phyloP scores from a whole-genome alignment of 192 early-diverging fungal species.

The Linnemannia zychae region DNA sequence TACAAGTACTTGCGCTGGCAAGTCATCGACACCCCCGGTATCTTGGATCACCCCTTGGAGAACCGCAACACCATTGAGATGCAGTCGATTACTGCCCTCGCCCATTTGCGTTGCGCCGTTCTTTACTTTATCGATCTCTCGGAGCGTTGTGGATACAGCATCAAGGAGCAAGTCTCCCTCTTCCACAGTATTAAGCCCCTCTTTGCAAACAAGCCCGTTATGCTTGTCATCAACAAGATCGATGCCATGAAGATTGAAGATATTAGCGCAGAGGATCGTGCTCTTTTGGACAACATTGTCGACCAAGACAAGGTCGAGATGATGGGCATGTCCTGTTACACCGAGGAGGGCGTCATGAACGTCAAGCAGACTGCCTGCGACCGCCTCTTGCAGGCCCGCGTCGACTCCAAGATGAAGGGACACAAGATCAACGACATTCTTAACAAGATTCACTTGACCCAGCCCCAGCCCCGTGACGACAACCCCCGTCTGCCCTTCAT shows the following conservation, averaged over 20 bases:
- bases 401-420: conserved; percentile 94
- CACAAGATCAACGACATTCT: conserved; percentile 90
- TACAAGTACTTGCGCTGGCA: conserved; percentile 99
- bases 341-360: conserved; percentile 96
- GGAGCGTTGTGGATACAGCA: conserved; percentile 97
- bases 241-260: conserved; percentile 86
- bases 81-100: conserved; percentile 99
- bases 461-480: conserved; percentile 88
- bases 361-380: conserved; percentile 93
- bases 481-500: conserved; percentile 84
- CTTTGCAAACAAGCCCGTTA: conserved; percentile 96
- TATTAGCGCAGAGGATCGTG: conserved; percentile 75
- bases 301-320: conserved; percentile 77
- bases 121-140: conserved; percentile 98
- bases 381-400: conserved; percentile 88
- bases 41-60: conserved; percentile 99
- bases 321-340: conserved; percentile 86
- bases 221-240: conserved; percentile 96
- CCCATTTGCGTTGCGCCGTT: conserved; percentile 94
- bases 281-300: conserved; percentile 78
- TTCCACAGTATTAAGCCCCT: conserved; percentile 95
- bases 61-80: conserved; percentile 99
- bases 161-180: conserved; percentile 78
- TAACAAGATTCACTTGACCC: conserved; percentile 94
- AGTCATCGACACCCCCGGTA: conserved; percentile 99